Percentiles rank a stretch among this genome's conserved stretches.
Evolutionary conservation across 306 rosid species (phyloP).

Genomic region (Glycyrrhiza uralensis): DNA sequence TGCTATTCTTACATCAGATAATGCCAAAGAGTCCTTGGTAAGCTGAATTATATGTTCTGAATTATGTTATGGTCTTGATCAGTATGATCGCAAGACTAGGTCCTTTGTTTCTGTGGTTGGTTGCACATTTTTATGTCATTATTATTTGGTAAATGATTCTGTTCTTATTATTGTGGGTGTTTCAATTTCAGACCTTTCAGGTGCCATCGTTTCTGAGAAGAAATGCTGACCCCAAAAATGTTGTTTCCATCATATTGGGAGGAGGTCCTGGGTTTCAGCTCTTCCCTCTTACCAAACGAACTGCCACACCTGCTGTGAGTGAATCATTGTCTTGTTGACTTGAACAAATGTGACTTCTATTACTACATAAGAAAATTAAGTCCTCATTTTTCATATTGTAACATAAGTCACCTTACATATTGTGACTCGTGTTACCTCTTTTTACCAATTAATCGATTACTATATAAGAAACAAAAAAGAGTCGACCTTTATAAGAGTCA

Average conservation of each 20-base stretch:
- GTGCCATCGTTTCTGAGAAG: conserved; percentile 49
- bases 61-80: neutral
- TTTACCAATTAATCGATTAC: no score
- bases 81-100: neutral
- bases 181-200: conserved; percentile 57
- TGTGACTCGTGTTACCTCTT: no score
- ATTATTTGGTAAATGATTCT: conserved; percentile 4
- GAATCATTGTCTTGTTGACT: conserved; percentile 2
- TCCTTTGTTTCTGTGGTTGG: neutral
- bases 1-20: conserved; percentile 61
- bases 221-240: conserved; percentile 69
- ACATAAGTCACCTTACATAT: no score
- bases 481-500: no score
- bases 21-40: conserved; percentile 52
- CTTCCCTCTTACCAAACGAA: conserved; percentile 75
- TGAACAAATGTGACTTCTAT: no score
- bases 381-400: no score
- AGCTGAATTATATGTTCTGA: no score
- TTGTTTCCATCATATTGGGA: conserved; percentile 82
- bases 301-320: conserved; percentile 75
- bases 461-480: no score
- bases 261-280: conserved; percentile 83
- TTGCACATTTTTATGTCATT: neutral
- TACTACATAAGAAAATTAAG: no score
- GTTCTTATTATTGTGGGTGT: conserved; percentile 3